phyloP scores from a whole-genome alignment of 148 eudicot genomes.

The Dianthus caryophyllus region DNA sequence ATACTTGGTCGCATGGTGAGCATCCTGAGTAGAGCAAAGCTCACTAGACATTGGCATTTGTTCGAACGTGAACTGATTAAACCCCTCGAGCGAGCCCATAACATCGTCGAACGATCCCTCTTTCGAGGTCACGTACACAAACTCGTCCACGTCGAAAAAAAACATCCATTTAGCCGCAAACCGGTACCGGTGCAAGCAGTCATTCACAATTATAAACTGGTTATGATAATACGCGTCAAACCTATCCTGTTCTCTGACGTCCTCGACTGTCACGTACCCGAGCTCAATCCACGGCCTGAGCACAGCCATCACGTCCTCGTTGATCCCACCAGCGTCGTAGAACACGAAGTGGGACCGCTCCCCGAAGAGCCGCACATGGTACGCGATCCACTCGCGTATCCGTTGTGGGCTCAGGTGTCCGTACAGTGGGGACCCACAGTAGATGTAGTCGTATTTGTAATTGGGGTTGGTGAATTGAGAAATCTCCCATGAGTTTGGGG shows the following conservation, averaged over 20 bases:
- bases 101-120: conserved; percentile 29
- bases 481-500: conserved; percentile 19
- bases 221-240: conserved; percentile 15
- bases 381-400: conserved; percentile 73
- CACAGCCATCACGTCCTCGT: conserved; percentile 41
- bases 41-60: conserved; percentile 61
- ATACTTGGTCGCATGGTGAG: conserved; percentile 41
- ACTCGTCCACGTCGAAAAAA: conserved; percentile 6
- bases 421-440: conserved; percentile 66
- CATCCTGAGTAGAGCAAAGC: conserved; percentile 56
- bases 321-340: conserved; percentile 74
- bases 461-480: neutral
- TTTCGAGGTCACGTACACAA: neutral
- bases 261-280: neutral
- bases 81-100: conserved; percentile 38
- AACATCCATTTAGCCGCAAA: conserved; percentile 7
- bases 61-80: conserved; percentile 54
- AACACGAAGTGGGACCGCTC: conserved; percentile 60
- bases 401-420: conserved; percentile 65
- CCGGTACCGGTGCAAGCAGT: conserved; percentile 7
- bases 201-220: neutral
- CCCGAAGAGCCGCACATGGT: conserved; percentile 59
- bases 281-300: conserved; percentile 11
- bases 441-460: conserved; percentile 32
- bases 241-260: conserved; percentile 2